Percentiles rank a stretch among this genome's conserved stretches.
phyloP scores from a whole-genome alignment of 805 yeast genomes.

The Ogataea philodendri region DNA sequence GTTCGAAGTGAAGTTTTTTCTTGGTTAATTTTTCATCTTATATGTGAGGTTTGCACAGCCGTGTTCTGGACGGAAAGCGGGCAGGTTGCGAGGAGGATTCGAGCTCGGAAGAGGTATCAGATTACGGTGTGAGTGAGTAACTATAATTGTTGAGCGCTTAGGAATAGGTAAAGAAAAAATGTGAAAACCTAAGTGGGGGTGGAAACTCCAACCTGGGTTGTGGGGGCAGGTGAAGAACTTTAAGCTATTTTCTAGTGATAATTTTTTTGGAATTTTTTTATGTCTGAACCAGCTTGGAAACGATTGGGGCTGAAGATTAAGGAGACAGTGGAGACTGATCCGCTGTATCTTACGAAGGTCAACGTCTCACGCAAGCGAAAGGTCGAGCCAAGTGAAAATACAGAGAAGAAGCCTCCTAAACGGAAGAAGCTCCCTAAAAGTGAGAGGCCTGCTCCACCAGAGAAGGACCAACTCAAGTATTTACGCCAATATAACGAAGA shows the following conservation, averaged over 20 bases:
- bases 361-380: constrained; percentile 35
- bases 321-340: constrained; percentile 44
- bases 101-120: too few species aligned
- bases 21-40: neutral
- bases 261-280: constrained; percentile 5
- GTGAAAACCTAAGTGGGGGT: too few species aligned
- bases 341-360: constrained; percentile 44
- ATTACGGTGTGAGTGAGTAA: too few species aligned
- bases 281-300: constrained; percentile 79
- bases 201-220: too few species aligned
- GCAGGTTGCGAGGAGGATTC: too few species aligned
- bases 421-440: constrained; percentile 65
- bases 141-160: too few species aligned
- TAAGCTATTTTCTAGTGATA: constrained; percentile 1
- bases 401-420: constrained; percentile 62
- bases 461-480: constrained; percentile 69
- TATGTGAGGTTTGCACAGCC: neutral
- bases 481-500: constrained; percentile 57
- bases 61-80: too few species aligned
- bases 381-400: constrained; percentile 24
- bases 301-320: constrained; percentile 66
- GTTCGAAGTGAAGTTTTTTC: neutral
- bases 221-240: too few species aligned
- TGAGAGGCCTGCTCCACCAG: constrained; percentile 71
- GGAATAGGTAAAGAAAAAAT: too few species aligned